Evolutionary conservation across 2,329 filamentous ascomycete genomes (phyloP).

Genomic region (Aspergillus sojae): DNA sequence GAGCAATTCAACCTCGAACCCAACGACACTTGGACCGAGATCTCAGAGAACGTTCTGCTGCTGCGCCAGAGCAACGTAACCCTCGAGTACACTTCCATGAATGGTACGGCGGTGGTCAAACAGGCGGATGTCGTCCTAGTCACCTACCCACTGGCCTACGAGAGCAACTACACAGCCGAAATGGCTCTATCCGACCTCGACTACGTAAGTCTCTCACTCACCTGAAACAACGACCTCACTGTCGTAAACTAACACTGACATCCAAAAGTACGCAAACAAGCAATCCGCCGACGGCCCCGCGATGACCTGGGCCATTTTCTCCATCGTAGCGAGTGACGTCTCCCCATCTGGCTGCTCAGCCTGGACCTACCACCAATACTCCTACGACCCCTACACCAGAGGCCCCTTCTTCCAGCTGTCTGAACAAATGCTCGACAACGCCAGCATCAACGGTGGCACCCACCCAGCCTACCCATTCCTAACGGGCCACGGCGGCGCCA

Average conservation of each 20-base stretch:
- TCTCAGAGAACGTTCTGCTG: constrained; percentile 59
- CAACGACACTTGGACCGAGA: constrained; percentile 62
- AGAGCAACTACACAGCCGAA: constrained; percentile 50
- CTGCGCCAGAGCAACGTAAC: constrained; percentile 63
- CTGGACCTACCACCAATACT: constrained; percentile 68
- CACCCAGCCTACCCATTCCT: constrained; percentile 72
- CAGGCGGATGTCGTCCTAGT: constrained; percentile 71
- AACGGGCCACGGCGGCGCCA: constrained; percentile 69
- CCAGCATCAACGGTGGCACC: constrained; percentile 62
- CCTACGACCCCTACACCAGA: constrained; percentile 64
- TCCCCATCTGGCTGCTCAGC: constrained; percentile 68
- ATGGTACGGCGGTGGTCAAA: constrained; percentile 67
- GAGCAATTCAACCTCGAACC: constrained; percentile 55
- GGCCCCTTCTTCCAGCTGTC: constrained; percentile 72
- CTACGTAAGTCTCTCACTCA: constrained; percentile 49
- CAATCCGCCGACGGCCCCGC: constrained; percentile 69
- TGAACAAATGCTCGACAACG: constrained; percentile 67
- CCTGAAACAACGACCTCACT: no score
- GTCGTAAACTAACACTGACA: not conserved
- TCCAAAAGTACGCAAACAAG: constrained; percentile 64
- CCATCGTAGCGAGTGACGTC: constrained; percentile 66
- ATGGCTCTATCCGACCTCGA: constrained; percentile 62
- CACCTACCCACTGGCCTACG: constrained; percentile 66
- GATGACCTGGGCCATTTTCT: constrained; percentile 74
- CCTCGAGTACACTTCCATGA: constrained; percentile 67